These are phyloP conservation scores for Trypethelium eluteriae DNA, from an alignment of 495 filamentous ascomycete genomes.

Conservation along the genomic window DNA sequence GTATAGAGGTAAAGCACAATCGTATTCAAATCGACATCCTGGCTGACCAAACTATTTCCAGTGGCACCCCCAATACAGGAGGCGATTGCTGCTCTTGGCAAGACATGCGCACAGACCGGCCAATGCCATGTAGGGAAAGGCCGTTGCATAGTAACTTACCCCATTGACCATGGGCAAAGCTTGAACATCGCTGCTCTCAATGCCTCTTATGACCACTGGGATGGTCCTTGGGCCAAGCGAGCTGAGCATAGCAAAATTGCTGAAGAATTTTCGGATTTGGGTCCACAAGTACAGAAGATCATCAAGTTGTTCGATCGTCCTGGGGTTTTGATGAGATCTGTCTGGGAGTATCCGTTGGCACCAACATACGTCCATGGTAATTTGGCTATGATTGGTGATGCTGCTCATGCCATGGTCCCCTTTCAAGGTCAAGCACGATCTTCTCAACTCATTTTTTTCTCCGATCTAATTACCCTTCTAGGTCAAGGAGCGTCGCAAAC, in stretches of 20 bases:
- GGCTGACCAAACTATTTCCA: background rate
- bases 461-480: conserved; percentile 14
- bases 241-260: conserved; percentile 14
- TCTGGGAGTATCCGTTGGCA: conserved; percentile 21
- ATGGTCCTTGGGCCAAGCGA: conserved; percentile 15
- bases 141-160: conserved; percentile 21
- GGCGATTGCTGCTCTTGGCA: background rate
- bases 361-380: conserved; percentile 18
- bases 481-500: conserved; percentile 24
- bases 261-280: conserved; percentile 15
- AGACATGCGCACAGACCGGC: background rate
- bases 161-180: conserved; percentile 16
- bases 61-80: background rate
- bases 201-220: background rate
- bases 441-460: no score
- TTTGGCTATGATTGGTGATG: conserved; percentile 23
- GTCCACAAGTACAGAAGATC: conserved; percentile 17
- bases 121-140: conserved; percentile 11
- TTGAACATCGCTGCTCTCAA: conserved; percentile 19
- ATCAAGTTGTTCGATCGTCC: conserved; percentile 13
- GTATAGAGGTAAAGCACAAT: conserved; percentile 10
- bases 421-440: conserved; percentile 14
- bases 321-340: conserved; percentile 14
- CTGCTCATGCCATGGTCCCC: conserved; percentile 20
- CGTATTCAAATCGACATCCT: background rate